Percentiles rank a stretch among this genome's conserved stretches.
Conservation (phyloP, 805 yeast genomes). For the Candida piceae region DNA sequence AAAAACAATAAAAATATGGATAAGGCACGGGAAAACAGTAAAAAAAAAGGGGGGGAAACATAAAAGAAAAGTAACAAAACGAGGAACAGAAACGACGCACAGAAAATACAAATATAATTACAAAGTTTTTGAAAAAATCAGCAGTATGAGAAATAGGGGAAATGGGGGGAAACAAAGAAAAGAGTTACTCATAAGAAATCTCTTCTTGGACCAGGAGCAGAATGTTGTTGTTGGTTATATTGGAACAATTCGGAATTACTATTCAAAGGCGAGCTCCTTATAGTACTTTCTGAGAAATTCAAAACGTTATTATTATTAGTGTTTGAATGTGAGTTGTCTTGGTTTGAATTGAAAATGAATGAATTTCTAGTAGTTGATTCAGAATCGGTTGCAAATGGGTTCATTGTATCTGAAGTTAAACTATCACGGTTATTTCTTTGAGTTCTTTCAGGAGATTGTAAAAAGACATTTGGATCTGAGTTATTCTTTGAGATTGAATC, state of each 20-base stretch:
- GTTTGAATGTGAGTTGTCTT: neutral
- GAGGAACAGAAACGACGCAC: too few species aligned
- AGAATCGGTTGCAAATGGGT: conserved; percentile 18
- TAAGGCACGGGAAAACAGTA: too few species aligned
- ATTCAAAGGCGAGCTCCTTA: neutral
- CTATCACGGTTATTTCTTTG: conserved; percentile 23
- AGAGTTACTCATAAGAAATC: neutral
- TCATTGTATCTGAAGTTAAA: conserved; percentile 8
- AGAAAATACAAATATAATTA: too few species aligned
- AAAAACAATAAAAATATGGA: too few species aligned
- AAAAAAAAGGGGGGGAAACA: too few species aligned
- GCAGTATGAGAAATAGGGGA: too few species aligned
- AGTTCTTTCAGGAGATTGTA: conserved; percentile 15
- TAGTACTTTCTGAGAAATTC: neutral
- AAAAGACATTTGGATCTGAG: conserved; percentile 21
- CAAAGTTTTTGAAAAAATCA: too few species aligned
- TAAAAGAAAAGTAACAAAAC: too few species aligned
- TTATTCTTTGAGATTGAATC: conserved; percentile 3
- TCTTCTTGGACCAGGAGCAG: neutral
- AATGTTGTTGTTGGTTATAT: conserved; percentile 2
- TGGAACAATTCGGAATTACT: conserved; percentile 1
- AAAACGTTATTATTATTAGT: neutral
- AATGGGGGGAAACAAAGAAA: too few species aligned
- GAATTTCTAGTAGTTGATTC: conserved; percentile 16
- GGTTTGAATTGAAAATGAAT: conserved; percentile 8